phyloP scores from a whole-genome alignment of 2,329 filamentous ascomycete species.

The Zymoseptoria crescenta region DNA sequence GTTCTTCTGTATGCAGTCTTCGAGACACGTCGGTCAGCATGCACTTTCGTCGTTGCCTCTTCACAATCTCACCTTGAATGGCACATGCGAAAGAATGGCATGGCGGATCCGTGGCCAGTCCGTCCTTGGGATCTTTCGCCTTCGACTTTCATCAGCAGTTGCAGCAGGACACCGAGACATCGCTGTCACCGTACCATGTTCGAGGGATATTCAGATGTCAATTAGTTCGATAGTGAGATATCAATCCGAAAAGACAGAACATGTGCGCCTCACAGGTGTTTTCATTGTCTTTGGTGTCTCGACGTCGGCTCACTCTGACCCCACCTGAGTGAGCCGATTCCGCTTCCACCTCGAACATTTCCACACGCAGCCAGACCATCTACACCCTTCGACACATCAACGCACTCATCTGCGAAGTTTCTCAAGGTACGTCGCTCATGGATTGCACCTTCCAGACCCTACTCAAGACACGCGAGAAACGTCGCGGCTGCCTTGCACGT shows the following conservation, averaged over 20 bases:
- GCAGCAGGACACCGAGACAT: background rate
- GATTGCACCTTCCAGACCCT: background rate
- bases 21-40: background rate
- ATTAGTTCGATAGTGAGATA: background rate
- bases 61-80: conserved; percentile 66
- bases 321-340: background rate
- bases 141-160: background rate
- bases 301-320: background rate
- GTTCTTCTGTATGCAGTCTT: conserved; percentile 67
- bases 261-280: background rate
- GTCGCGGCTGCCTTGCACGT: background rate
- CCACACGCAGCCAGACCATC: background rate
- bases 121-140: conserved; percentile 48
- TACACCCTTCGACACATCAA: background rate
- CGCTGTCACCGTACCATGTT: background rate
- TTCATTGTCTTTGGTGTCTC: background rate
- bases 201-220: background rate
- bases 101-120: conserved; percentile 65
- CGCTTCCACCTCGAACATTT: background rate
- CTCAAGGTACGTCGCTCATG: background rate
- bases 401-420: background rate
- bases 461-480: background rate
- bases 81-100: conserved; percentile 86
- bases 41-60: background rate
- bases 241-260: background rate